Evolutionary conservation across 768 basidiomycete genomes (phyloP), one percentile per base, ranked within the genome.

Genomic region (Leucosporidium scottii): DNA sequence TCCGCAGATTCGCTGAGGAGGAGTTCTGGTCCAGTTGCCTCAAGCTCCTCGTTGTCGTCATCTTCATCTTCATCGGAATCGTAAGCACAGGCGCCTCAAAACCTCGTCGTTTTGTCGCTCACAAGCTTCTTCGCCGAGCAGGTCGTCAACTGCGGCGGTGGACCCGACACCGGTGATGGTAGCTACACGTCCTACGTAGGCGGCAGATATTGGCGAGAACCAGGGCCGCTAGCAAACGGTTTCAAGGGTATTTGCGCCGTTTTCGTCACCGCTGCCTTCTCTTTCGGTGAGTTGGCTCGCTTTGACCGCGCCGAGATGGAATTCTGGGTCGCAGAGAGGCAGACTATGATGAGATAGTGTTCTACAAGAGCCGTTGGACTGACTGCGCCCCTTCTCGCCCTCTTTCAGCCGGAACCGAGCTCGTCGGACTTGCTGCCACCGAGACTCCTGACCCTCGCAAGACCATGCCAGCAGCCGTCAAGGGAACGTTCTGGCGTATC

Each of bases 341-440:
- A n/a, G n/a, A n/a, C n/a, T n/a, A n/a, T n/a, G n/a, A n/a, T n/a
- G n/a, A n/a, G n/a, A n/a, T n/a, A n/a, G n/a, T n/a, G n/a, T n/a
- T n/a, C n/a, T n/a, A n/a, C n/a, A n/a, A n/a, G n/a, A n/a, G n/a
- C n/a, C n/a, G n/a, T n/a, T n/a, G n/a, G n/a, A n/a, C n/a, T n/a
- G n/a, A n/a, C n/a, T n/a, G n/a, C 5, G 5, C 10, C 34, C 10
- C 34, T 34, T 10, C 34, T 31, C 20, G 6, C 36, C 30, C 1
- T 39, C 51, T 47, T 30, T 15, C 59, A 49, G 17, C 72, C 50
- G 75, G 74, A n/a, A 93, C 92, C 0, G 92, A 94, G 78, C 88
- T 90, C 71, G 81, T 96, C 64, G 93, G 91, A 27, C 87, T 96
- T 64, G 93, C 93, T 4, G 93, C 93, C 4, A 91, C 91, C 8